These are phyloP conservation scores for Saccharomyces paradoxus DNA, from an alignment of 805 yeast genomes.

Conservation along the genomic window DNA sequence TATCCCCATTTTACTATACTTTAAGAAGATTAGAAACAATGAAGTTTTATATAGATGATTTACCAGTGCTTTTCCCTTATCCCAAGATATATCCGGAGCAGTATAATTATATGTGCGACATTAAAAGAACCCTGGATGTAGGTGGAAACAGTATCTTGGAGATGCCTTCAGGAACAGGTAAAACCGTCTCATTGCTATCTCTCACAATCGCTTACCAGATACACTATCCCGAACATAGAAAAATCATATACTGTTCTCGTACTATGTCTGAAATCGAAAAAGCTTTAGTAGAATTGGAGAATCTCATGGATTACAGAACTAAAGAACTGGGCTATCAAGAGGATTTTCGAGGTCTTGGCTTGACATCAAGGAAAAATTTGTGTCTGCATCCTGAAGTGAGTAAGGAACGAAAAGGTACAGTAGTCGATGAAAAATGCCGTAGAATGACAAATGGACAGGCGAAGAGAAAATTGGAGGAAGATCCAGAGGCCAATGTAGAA, in stretches of 20 bases:
- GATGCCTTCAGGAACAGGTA: conserved; percentile 99
- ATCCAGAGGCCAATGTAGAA: conserved; percentile 46
- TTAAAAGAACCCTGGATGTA: conserved; percentile 85
- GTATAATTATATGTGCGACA: conserved; percentile 94
- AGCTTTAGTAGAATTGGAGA: conserved; percentile 84
- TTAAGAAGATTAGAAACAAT: conserved; percentile 7
- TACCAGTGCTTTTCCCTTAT: conserved; percentile 92
- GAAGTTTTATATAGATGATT: conserved; percentile 88
- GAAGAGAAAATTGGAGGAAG: conserved; percentile 53
- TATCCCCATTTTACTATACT: not conserved
- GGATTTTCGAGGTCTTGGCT: conserved; percentile 88
- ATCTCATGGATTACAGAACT: conserved; percentile 78
- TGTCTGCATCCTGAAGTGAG: conserved; percentile 85
- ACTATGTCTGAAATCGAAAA: conserved; percentile 99
- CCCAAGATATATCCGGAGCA: conserved; percentile 97
- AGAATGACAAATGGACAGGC: conserved; percentile 88
- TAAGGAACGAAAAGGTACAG: conserved; percentile 79
- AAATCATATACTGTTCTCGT: conserved; percentile 95
- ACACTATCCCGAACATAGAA: conserved; percentile 84
- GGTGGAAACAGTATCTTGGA: conserved; percentile 95
- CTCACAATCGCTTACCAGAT: conserved; percentile 92
- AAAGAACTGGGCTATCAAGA: conserved; percentile 78
- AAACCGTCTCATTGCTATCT: conserved; percentile 85
- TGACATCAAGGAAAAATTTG: conserved; percentile 87
- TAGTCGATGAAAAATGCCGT: conserved; percentile 95